Base-by-base conservation (phyloP, 23 red algal species). In the Gracilaria caudata region DNA sequence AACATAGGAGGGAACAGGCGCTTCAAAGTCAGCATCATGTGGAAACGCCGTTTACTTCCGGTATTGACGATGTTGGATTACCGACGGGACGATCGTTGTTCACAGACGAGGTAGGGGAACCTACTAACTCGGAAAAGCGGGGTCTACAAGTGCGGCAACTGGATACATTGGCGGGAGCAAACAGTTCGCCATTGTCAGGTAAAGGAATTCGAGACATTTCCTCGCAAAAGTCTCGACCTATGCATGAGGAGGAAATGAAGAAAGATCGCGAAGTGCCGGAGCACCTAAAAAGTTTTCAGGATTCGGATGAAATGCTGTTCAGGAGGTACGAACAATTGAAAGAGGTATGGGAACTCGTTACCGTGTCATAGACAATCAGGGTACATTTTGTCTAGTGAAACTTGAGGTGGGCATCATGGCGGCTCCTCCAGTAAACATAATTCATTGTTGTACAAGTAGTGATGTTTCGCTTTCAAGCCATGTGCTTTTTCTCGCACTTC, bases 271-370 rank as follows among this genome's bases (percentile, higher is more conserved):
- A 25, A 10, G 7, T 29, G 19, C 43, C 43, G 43, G 38, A 75
- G 7, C 37, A 49, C 25, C 40, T 43, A 19, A 45, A 26, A 40
- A 20, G 37, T 61, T 76, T 86, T 41, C 16, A 72, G 26, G 82
- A 86, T 56, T 86, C 82, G 45, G 82, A 86, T 61, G 82, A 73
- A 45, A 86, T 73, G 82, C 82, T 86, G 46, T 47, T 86, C 24
- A 55, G 25, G 66, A 73, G 82, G 23, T 86, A 86, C 20, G 46
- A 75, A 44, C 66, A 86, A 49, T 20, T 86, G 43, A 75, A 49
- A 19, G 70, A 75, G 21, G 43, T 75, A 17, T 75, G 70, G 70
- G 70, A 6, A 75, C 40, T 75, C 25, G 21, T 47, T 47, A 40
- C 40, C 7, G 39, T 75, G 4, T 34, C 29, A 24, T 46, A 75